Conservation (phyloP, 495 filamentous ascomycete genomes). For the Cladorrhinum samala region DNA sequence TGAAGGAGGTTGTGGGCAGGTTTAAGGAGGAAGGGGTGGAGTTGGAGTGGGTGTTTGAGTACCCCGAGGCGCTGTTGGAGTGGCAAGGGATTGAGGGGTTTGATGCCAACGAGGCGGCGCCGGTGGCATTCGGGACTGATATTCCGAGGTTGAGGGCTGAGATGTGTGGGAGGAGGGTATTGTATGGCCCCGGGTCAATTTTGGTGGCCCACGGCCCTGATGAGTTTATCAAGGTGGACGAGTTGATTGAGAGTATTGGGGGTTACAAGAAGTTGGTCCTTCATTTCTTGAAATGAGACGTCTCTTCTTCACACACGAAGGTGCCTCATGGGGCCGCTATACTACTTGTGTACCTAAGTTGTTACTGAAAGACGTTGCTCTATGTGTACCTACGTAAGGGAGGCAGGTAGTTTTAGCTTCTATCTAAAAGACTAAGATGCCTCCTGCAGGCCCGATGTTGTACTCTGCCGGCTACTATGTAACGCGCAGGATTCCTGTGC, state of each 20-base stretch:
- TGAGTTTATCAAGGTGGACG: conserved; percentile 63
- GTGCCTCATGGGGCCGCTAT: too few species aligned
- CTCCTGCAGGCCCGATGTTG: too few species aligned
- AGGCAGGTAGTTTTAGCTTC: too few species aligned
- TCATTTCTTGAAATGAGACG: conserved; percentile 45
- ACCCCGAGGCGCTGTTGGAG: neutral
- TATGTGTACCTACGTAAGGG: too few species aligned
- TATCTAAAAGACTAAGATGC: too few species aligned
- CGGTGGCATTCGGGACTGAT: conserved; percentile 86
- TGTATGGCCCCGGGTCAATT: conserved; percentile 81
- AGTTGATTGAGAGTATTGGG: conserved; percentile 58
- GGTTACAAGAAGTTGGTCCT: conserved; percentile 63
- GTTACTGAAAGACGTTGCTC: too few species aligned
- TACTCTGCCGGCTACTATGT: too few species aligned
- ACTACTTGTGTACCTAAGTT: too few species aligned
- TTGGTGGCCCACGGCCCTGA: conserved; percentile 77
- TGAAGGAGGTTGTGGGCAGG: neutral
- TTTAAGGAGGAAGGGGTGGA: neutral
- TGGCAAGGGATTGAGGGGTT: conserved; percentile 48
- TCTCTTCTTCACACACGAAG: too few species aligned
- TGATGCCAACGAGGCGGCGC: conserved; percentile 57
- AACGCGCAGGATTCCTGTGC: too few species aligned
- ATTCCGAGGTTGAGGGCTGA: conserved; percentile 64
- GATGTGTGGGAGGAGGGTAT: conserved; percentile 59
- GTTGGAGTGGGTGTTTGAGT: neutral